These are phyloP conservation scores for Penicillium arizonense DNA, from an alignment of 495 filamentous ascomycete species.

Conservation along the genomic window DNA sequence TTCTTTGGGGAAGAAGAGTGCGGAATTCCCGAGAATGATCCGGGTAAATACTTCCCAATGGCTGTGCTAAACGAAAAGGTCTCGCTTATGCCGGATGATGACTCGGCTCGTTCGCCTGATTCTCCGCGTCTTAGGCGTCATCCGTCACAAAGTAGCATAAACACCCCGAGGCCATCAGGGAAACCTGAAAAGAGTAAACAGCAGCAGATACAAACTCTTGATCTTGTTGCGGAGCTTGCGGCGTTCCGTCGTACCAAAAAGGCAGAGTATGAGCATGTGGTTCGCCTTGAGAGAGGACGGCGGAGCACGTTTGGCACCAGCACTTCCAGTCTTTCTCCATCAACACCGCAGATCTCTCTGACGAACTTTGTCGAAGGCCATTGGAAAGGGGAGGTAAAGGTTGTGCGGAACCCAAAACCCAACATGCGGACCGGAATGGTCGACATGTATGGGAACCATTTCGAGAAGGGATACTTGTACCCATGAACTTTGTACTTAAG, in stretches of 20 bases:
- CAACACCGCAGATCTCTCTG: conserved; percentile 25
- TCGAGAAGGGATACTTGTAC: conserved; percentile 53
- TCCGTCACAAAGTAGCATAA: conserved; percentile 1
- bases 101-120: conserved; percentile 16
- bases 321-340: conserved; percentile 14
- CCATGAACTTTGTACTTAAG: conserved; percentile 28
- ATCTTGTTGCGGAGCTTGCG: conserved; percentile 49
- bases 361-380: conserved; percentile 45
- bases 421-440: conserved; percentile 43
- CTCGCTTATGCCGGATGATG: conserved; percentile 33
- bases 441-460: conserved; percentile 55
- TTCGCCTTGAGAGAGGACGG: conserved; percentile 28
- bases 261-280: conserved; percentile 38
- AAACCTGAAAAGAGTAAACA: background rate
- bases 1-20: conserved; percentile 65
- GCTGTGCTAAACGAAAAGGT: conserved; percentile 45
- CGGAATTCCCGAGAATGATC: conserved; percentile 47
- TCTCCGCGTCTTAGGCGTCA: conserved; percentile 6
- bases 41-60: conserved; percentile 43
- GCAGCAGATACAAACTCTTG: conserved; percentile 27
- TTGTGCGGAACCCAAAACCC: conserved; percentile 44
- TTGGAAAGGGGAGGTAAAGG: conserved; percentile 55
- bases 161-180: background rate
- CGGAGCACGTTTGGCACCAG: conserved; percentile 22
- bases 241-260: conserved; percentile 48